phyloP scores from a whole-genome alignment of 495 filamentous ascomycete genomes.

The Astrothelium macrocarpum region DNA sequence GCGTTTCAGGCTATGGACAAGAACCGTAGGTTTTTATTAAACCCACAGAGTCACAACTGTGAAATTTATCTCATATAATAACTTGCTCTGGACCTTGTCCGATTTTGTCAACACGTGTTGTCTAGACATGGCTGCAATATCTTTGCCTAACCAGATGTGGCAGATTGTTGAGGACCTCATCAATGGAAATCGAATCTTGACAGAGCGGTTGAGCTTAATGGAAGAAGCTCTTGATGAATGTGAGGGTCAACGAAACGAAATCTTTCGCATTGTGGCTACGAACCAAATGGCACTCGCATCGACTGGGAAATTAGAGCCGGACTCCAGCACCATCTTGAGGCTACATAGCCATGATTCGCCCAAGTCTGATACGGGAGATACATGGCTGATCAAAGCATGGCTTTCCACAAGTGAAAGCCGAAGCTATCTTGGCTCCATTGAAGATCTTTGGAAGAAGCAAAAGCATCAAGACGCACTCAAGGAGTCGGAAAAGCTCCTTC shows the following conservation, averaged over 20 bases:
- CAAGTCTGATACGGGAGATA: background rate
- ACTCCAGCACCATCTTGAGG: constrained; percentile 2
- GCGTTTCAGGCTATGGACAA: too few species aligned
- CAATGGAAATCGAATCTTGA: background rate
- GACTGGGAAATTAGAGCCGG: background rate
- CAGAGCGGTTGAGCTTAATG: background rate
- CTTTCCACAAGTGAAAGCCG: background rate
- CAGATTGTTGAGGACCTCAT: background rate
- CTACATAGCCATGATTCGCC: background rate
- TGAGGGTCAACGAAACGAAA: background rate
- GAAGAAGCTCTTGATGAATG: background rate
- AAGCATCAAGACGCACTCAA: background rate
- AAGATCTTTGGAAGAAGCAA: background rate
- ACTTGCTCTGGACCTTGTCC: background rate
- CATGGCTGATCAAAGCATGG: background rate
- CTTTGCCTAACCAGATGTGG: background rate
- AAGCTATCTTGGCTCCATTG: background rate
- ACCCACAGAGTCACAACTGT: too few species aligned
- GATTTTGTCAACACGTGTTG: background rate
- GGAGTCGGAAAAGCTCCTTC: background rate
- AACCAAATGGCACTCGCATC: background rate
- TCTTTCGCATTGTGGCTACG: background rate
- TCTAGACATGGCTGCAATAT: background rate
- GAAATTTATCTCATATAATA: background rate
- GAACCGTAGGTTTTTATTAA: too few species aligned